Conservation (phyloP, 352 stramenopile genomes). For the Phytopythium kandeliae region DNA sequence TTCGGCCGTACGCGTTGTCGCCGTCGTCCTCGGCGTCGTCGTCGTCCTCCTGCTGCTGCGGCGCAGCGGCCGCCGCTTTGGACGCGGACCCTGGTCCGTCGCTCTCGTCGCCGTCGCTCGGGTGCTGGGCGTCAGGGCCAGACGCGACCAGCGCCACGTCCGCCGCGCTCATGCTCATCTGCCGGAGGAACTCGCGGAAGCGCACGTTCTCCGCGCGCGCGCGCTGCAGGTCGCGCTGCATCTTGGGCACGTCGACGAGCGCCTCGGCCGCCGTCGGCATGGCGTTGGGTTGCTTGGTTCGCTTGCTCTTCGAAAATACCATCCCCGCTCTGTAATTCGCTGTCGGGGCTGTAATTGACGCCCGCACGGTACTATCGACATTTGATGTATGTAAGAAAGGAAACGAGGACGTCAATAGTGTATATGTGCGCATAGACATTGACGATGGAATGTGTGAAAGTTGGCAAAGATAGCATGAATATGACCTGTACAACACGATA, state of each 20-base stretch:
- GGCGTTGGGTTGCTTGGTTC: no score
- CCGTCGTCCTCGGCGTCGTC: neutral
- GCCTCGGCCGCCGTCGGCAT: conserved; percentile 10
- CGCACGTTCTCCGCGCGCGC: conserved; percentile 23
- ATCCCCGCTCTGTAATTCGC: no score
- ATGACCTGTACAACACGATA: no score
- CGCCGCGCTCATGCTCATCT: conserved; percentile 7
- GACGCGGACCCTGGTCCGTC: neutral
- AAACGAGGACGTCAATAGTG: no score
- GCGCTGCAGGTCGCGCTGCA: conserved; percentile 25
- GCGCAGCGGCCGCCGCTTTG: no score
- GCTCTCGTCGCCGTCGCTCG: conserved; percentile 3
- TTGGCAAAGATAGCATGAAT: no score
- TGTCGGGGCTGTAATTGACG: no score
- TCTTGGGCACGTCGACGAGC: conserved; percentile 17
- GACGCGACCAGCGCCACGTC: neutral
- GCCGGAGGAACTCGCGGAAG: conserved; percentile 17
- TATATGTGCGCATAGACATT: no score
- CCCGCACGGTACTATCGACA: no score
- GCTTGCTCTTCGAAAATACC: no score
- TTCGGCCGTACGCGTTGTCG: neutral
- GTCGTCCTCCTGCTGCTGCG: neutral
- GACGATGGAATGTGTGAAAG: no score
- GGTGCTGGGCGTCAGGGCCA: neutral
- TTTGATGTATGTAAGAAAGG: no score